phyloP scores from a whole-genome alignment of 1,284 basidiomycete species.

The Puccinia triticina region DNA sequence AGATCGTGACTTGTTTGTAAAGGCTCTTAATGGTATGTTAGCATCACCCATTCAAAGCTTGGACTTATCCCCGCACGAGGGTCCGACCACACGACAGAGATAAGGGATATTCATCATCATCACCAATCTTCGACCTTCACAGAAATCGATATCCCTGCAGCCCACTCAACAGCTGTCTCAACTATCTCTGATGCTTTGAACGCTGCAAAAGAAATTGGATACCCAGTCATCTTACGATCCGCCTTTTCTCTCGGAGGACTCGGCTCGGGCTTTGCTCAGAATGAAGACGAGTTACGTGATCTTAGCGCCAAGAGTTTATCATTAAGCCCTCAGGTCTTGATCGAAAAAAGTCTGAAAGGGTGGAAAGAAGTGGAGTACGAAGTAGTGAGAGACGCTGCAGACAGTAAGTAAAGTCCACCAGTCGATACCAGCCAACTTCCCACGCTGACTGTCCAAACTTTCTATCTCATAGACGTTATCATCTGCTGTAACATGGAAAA shows the following conservation, averaged over 20 bases:
- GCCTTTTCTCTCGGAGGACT: conserved; percentile 98
- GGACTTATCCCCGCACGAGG: neutral
- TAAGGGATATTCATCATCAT: neutral
- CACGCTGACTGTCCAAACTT: neutral
- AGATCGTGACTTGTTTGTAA: conserved; percentile 94
- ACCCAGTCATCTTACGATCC: conserved; percentile 96
- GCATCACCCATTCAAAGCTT: conserved; percentile 31
- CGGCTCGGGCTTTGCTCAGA: conserved; percentile 95
- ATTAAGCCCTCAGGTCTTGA: conserved; percentile 91
- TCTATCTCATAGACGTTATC: conserved; percentile 70
- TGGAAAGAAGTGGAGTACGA: conserved; percentile 99
- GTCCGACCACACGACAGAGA: neutral
- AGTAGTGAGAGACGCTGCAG: conserved; percentile 94
- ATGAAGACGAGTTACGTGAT: conserved; percentile 92
- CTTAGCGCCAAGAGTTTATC: conserved; percentile 87
- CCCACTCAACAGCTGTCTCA: conserved; percentile 96
- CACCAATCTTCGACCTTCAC: conserved; percentile 46
- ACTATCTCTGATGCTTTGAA: conserved; percentile 86
- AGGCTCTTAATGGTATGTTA: conserved; percentile 83
- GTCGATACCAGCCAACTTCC: neutral
- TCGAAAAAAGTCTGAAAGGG: conserved; percentile 97
- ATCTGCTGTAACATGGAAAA: conserved; percentile 99
- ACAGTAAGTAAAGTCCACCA: conserved; percentile 60
- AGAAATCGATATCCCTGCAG: conserved; percentile 98
- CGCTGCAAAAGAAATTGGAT: conserved; percentile 88